Conservation (phyloP, 1,139 yeast species). For the Hansenula lynferdii region DNA sequence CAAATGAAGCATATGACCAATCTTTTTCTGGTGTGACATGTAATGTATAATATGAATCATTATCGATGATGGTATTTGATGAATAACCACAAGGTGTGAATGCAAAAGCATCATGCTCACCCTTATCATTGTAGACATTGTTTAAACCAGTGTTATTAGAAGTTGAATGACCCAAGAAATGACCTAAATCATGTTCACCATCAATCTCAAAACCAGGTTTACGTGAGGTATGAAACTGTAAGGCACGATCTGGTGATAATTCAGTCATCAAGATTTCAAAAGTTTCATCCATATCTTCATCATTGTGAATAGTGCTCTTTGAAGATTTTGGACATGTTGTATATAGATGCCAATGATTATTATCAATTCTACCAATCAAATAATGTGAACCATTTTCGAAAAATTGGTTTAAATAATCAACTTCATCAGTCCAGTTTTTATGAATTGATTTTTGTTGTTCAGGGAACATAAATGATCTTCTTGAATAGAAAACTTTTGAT, state of each 20-base stretch:
- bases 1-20: constrained; percentile 96
- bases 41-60: constrained; percentile 73
- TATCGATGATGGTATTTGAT: constrained; percentile 69
- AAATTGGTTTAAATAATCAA: constrained; percentile 56
- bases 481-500: constrained; percentile 77
- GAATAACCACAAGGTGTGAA: constrained; percentile 97
- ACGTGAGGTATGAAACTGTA: constrained; percentile 56
- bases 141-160: constrained; percentile 60
- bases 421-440: constrained; percentile 80
- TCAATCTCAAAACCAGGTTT: constrained; percentile 40
- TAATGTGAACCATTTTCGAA: constrained; percentile 66
- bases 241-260: constrained; percentile 53
- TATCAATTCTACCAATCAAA: constrained; percentile 76
- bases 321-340: constrained; percentile 42
- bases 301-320: constrained; percentile 5
- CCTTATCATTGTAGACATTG: constrained; percentile 42
- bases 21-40: constrained; percentile 94
- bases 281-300: constrained; percentile 54
- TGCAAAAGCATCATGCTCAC: constrained; percentile 80
- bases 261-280: constrained; percentile 92
- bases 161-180: constrained; percentile 64
- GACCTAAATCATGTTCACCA: constrained; percentile 70
- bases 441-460: constrained; percentile 79
- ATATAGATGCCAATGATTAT: constrained; percentile 85
- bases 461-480: constrained; percentile 93